Evolutionary conservation across 1,284 basidiomycete species (phyloP).

Genomic region (Pterula multifida): DNA sequence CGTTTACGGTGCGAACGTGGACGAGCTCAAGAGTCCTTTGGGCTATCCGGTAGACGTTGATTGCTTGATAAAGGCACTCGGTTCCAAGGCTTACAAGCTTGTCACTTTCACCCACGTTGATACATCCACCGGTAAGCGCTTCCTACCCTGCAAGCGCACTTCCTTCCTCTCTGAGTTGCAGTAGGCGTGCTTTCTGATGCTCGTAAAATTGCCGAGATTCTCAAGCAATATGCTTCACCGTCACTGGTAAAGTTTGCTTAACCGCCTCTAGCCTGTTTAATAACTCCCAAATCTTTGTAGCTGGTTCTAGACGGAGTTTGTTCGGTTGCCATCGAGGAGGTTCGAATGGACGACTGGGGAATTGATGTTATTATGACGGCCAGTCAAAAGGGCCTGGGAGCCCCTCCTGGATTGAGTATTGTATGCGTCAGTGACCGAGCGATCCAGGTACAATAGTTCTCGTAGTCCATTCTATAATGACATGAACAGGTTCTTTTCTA

Average conservation of each 20-base stretch:
- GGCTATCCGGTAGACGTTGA: slow-evolving; percentile 61
- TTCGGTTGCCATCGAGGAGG: slow-evolving; percentile 93
- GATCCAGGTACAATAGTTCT: slow-evolving; percentile 39
- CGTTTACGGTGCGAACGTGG: slow-evolving; percentile 87
- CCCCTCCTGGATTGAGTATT: slow-evolving; percentile 90
- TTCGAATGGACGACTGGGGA: slow-evolving; percentile 89
- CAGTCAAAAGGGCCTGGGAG: slow-evolving; percentile 91
- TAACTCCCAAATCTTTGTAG: slow-evolving; percentile 17
- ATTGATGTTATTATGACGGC: slow-evolving; percentile 87
- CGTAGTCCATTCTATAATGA: not conserved
- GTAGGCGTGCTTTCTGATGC: slow-evolving; percentile 78
- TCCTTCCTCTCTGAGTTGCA: not conserved
- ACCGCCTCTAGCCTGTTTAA: slow-evolving; percentile 5
- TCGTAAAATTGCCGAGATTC: slow-evolving; percentile 65
- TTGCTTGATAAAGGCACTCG: slow-evolving; percentile 65
- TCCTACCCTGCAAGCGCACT: not conserved
- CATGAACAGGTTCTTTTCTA: slow-evolving; percentile 16
- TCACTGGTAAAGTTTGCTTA: slow-evolving; percentile 45
- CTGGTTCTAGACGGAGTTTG: slow-evolving; percentile 90
- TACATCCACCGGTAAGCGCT: slow-evolving; percentile 69
- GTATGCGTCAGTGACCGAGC: slow-evolving; percentile 76
- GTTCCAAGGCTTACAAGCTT: slow-evolving; percentile 80
- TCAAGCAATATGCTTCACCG: slow-evolving; percentile 73
- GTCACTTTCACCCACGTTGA: slow-evolving; percentile 94
- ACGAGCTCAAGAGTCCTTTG: slow-evolving; percentile 73